Conservation (phyloP, 768 basidiomycete species). For the Boletales sp. region DNA sequence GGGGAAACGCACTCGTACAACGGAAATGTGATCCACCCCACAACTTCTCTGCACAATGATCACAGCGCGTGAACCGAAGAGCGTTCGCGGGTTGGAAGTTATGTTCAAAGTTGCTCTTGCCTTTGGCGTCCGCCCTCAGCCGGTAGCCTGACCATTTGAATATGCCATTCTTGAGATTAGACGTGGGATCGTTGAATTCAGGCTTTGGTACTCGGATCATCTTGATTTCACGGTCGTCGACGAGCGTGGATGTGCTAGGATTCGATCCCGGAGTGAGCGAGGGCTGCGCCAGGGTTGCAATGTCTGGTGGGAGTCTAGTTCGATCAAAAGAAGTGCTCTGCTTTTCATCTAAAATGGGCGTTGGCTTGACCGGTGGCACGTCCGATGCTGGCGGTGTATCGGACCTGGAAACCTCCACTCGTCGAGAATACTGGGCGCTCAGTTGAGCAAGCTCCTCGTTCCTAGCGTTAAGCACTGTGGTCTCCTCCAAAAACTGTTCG, state of each 20-base stretch:
- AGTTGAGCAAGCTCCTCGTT: conserved; percentile 93
- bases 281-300: conserved; percentile 2
- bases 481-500: conserved; percentile 88
- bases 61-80: conserved; percentile 86
- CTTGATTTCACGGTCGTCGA: conserved; percentile 29
- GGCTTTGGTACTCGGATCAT: conserved; percentile 26
- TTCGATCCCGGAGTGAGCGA: conserved; percentile 17
- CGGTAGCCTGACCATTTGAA: conserved; percentile 72
- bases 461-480: conserved; percentile 81
- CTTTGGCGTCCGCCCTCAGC: conserved; percentile 44
- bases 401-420: conserved; percentile 51
- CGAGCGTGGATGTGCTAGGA: conserved; percentile 18
- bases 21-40: conserved; percentile 97
- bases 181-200: conserved; percentile 40
- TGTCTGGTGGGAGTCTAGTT: conserved; percentile 10
- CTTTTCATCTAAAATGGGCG: conserved; percentile 16
- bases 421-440: conserved; percentile 75
- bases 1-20: conserved; percentile 67
- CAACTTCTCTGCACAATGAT: conserved; percentile 96
- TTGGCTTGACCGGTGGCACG: conserved; percentile 2
- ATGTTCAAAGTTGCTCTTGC: conserved; percentile 58
- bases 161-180: conserved; percentile 52
- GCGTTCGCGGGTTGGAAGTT: conserved; percentile 87
- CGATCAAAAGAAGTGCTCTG: conserved; percentile 31
- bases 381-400: conserved; percentile 15